Conservation (phyloP, 257 asterid genomes). For the Schizonepeta tenuifolia region DNA sequence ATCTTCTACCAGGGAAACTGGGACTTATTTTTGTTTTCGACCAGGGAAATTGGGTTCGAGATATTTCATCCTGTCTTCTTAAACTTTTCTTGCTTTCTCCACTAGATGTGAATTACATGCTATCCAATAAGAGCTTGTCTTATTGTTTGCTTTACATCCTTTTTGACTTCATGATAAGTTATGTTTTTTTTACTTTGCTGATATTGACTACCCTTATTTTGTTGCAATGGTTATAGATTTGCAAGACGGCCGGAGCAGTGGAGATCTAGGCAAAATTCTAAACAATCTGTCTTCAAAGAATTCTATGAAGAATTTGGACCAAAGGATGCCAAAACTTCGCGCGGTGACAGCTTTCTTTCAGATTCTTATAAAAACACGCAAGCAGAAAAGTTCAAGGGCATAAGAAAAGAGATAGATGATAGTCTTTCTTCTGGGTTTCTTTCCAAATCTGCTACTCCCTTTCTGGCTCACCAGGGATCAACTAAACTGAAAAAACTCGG, state of each 20-base stretch:
- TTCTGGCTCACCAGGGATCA: constrained; percentile 74
- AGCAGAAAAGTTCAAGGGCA: constrained; percentile 69
- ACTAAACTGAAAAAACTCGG: constrained; percentile 43
- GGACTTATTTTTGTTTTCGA: too few relatives aligned
- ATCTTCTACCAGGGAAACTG: background rate
- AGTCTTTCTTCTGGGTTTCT: constrained; percentile 49
- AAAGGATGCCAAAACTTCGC: constrained; percentile 52
- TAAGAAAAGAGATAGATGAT: constrained; percentile 74
- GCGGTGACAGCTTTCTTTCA: constrained; percentile 61
- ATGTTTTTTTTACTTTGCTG: constrained; percentile 4
- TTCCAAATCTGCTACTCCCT: constrained; percentile 49
- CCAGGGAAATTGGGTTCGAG: background rate
- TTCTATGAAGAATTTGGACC: constrained; percentile 79
- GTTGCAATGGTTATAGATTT: constrained; percentile 47
- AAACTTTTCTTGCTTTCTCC: background rate
- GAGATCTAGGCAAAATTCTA: constrained; percentile 81
- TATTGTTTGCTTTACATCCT: constrained; percentile 1
- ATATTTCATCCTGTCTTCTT: constrained; percentile 10
- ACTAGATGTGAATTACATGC: background rate
- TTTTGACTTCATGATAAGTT: constrained; percentile 6
- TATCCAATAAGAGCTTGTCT: background rate
- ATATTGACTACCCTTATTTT: background rate
- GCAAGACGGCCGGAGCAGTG: constrained; percentile 77
- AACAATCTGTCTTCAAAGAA: constrained; percentile 67
- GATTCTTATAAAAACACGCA: constrained; percentile 52